phyloP scores from a whole-genome alignment of 2,329 filamentous ascomycete species.

The Cadophora sp. region DNA sequence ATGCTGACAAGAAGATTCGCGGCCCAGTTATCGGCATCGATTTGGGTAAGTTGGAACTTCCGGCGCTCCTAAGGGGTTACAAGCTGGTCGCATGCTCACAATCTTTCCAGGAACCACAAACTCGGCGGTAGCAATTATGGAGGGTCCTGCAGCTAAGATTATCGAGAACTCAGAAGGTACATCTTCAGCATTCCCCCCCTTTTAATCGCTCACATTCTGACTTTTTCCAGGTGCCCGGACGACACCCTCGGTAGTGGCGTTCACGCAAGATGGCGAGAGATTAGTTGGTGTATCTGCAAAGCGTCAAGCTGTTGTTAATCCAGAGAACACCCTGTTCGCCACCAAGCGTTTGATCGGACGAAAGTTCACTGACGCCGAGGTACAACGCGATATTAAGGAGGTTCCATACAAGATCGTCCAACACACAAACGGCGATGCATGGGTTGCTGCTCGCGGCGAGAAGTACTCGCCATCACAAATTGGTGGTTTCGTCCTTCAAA shows the following conservation, averaged over 20 bases:
- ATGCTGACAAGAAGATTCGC: conserved; percentile 83
- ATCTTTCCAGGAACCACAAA: conserved; percentile 78
- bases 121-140: conserved; percentile 96
- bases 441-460: conserved; percentile 91
- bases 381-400: conserved; percentile 96
- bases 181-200: conserved; percentile 33
- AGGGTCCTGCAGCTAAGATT: conserved; percentile 93
- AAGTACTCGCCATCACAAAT: conserved; percentile 99
- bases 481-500: conserved; percentile 93
- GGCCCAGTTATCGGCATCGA: conserved; percentile 98
- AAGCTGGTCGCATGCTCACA: conserved; percentile 35
- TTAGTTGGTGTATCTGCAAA: conserved; percentile 97
- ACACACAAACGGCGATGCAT: conserved; percentile 95
- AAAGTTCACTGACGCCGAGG: conserved; percentile 93
- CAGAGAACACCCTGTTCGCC: conserved; percentile 97
- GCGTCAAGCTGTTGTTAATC: conserved; percentile 97
- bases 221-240: conserved; percentile 74
- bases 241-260: conserved; percentile 93
- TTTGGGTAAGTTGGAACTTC: conserved; percentile 68
- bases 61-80: conserved; percentile 14
- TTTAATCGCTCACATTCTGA: conserved; percentile 26
- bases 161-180: conserved; percentile 97
- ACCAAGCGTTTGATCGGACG: conserved; percentile 98
- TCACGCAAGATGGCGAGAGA: conserved; percentile 93
- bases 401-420: conserved; percentile 99